Evolutionary conservation across 257 asterid species (phyloP).

Genomic region (Lithospermum erythrorhizon): DNA sequence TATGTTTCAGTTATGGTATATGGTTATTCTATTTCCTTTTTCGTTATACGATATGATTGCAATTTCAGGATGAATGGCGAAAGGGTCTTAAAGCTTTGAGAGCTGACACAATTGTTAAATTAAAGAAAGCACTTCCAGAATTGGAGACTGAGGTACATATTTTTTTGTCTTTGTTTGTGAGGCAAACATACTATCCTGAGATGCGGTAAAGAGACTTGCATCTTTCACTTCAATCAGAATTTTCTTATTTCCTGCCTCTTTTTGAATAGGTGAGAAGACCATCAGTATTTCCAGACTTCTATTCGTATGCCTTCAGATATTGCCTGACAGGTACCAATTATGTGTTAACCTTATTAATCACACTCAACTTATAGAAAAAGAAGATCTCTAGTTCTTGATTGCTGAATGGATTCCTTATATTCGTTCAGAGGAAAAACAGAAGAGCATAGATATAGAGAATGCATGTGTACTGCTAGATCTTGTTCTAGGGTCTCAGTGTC

Average conservation of each 20-base stretch:
- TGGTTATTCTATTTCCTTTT: not conserved
- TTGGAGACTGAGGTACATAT: constrained; percentile 62
- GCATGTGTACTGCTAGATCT: constrained; percentile 57
- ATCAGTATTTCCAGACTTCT: constrained; percentile 48
- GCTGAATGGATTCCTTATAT: constrained; percentile 10
- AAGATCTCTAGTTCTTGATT: constrained; percentile 1
- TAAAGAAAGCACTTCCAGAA: constrained; percentile 72
- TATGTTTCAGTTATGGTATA: not conserved
- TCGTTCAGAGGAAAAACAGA: constrained; percentile 72
- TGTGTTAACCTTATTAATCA: not conserved
- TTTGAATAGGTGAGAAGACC: constrained; percentile 41
- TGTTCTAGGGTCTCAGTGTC: constrained; percentile 51
- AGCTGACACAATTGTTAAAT: constrained; percentile 52
- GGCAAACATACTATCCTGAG: not conserved
- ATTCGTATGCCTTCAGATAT: constrained; percentile 52
- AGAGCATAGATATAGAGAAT: constrained; percentile 80
- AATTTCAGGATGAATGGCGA: constrained; percentile 74
- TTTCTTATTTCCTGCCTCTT: not conserved
- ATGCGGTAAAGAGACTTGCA: not conserved
- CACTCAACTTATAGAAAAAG: not conserved
- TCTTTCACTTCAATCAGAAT: not conserved
- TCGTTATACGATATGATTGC: not conserved
- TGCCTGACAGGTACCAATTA: constrained; percentile 51
- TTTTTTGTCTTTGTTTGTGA: constrained; percentile 11
- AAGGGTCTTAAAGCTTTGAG: constrained; percentile 67